phyloP scores from a whole-genome alignment of 169 alveolate species.

The Cryptosporidium viatorum region DNA sequence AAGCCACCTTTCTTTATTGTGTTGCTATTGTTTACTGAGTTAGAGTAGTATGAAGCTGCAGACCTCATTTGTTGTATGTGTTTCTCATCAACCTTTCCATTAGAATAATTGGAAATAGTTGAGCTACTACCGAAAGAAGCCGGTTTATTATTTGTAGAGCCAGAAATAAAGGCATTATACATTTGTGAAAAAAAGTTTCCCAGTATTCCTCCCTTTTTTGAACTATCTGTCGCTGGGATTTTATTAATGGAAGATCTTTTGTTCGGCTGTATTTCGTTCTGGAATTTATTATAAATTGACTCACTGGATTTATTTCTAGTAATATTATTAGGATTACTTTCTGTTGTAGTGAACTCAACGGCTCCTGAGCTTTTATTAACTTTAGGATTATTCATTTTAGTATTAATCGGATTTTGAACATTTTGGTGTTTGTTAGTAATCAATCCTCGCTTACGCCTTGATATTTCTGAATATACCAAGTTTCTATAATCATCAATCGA shows the following conservation, averaged over 20 bases:
- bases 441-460: conserved; percentile 83
- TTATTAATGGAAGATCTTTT: neutral
- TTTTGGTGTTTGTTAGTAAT: conserved; percentile 34
- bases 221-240: neutral
- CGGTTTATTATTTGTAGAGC: conserved; percentile 8
- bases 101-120: neutral
- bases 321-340: neutral
- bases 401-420: neutral
- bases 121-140: neutral
- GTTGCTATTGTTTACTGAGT: neutral
- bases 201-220: conserved; percentile 15
- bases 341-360: neutral
- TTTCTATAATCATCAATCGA: conserved; percentile 88
- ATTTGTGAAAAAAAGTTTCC: conserved; percentile 66
- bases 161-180: conserved; percentile 51
- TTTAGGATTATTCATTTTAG: neutral
- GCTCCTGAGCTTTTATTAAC: neutral
- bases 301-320: conserved; percentile 5
- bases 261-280: neutral
- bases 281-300: neutral
- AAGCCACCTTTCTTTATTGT: neutral
- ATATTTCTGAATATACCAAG: conserved; percentile 85
- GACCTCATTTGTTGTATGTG: conserved; percentile 62
- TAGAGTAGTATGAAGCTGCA: conserved; percentile 31
- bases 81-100: conserved; percentile 31